These are phyloP conservation scores for Termitomyces sp. DNA, from an alignment of 768 basidiomycete genomes.

Conservation along the genomic window DNA sequence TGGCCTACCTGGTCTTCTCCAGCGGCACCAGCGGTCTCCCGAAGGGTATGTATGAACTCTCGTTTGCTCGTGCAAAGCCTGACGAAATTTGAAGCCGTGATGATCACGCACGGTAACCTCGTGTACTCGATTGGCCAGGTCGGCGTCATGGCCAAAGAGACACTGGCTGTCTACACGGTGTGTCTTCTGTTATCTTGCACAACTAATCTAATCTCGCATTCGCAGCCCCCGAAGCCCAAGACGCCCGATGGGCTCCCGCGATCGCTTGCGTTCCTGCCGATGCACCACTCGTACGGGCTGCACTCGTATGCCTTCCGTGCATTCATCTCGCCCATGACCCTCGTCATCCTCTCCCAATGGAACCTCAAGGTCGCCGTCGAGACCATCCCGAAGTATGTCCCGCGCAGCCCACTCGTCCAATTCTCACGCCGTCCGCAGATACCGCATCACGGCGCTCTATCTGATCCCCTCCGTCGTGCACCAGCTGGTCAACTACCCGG, in stretches of 20 bases:
- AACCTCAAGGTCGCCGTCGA: slow-evolving; percentile 44
- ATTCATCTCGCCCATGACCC: slow-evolving; percentile 39
- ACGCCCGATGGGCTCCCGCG: slow-evolving; percentile 43
- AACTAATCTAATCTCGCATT: neutral
- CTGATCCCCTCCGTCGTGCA: slow-evolving; percentile 63
- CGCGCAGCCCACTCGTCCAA: neutral
- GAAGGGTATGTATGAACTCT: slow-evolving; percentile 12
- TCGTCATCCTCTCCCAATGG: slow-evolving; percentile 59
- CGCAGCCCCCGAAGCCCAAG: slow-evolving; percentile 31
- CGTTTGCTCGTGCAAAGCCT: slow-evolving; percentile 10
- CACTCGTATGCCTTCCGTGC: slow-evolving; percentile 44
- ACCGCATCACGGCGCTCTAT: slow-evolving; percentile 41
- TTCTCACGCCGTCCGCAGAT: slow-evolving; percentile 29
- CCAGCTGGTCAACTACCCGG: slow-evolving; percentile 57
- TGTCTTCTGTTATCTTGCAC: too few species aligned
- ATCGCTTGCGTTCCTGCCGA: slow-evolving; percentile 53
- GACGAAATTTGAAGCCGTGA: slow-evolving; percentile 42
- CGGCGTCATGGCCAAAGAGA: slow-evolving; percentile 22
- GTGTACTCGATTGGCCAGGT: slow-evolving; percentile 37
- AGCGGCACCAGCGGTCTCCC: slow-evolving; percentile 20
- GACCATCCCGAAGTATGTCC: slow-evolving; percentile 51
- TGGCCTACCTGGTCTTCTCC: slow-evolving; percentile 19
- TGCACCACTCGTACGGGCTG: slow-evolving; percentile 67
- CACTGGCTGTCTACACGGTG: slow-evolving; percentile 33
- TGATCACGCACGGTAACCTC: slow-evolving; percentile 68